Conservation (phyloP, 2,329 filamentous ascomycete genomes). For the Exophiala aquamarina region DNA sequence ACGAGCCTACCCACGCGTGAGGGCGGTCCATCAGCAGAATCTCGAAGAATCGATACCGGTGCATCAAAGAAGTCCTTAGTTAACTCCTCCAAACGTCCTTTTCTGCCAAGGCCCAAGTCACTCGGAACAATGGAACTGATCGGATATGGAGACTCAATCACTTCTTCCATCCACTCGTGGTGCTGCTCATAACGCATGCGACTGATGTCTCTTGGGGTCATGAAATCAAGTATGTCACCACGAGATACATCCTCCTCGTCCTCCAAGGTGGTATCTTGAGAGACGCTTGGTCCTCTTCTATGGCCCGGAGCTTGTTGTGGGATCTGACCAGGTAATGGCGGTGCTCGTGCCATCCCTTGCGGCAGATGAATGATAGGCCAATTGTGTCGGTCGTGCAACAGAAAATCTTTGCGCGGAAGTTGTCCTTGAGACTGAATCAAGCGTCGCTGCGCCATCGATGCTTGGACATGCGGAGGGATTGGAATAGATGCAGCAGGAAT, state of each 20-base stretch:
- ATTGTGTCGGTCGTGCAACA: slow-evolving; percentile 83
- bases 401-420: slow-evolving; percentile 87
- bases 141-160: slow-evolving; percentile 85
- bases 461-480: slow-evolving; percentile 42
- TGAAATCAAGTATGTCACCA: slow-evolving; percentile 84
- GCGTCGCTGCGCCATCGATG: slow-evolving; percentile 48
- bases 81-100: slow-evolving; percentile 75
- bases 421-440: slow-evolving; percentile 73
- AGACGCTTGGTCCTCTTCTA: slow-evolving; percentile 45
- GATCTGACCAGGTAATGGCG: slow-evolving; percentile 6
- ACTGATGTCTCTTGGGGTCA: slow-evolving; percentile 88
- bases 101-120: slow-evolving; percentile 81
- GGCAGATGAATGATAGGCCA: slow-evolving; percentile 84
- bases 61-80: slow-evolving; percentile 83
- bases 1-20: slow-evolving; percentile 63
- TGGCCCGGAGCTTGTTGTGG: slow-evolving; percentile 26
- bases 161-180: slow-evolving; percentile 98
- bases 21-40: slow-evolving; percentile 31
- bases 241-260: slow-evolving; percentile 87
- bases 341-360: slow-evolving; percentile 22
- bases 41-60: slow-evolving; percentile 38
- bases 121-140: slow-evolving; percentile 82
- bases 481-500: slow-evolving; percentile 64
- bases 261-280: slow-evolving; percentile 59
- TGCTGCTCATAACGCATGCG: slow-evolving; percentile 86